Percentiles rank a stretch among this genome's conserved stretches.
phyloP scores from a whole-genome alignment of 1,284 basidiomycete genomes.

The Ceratobasidium sp. region DNA sequence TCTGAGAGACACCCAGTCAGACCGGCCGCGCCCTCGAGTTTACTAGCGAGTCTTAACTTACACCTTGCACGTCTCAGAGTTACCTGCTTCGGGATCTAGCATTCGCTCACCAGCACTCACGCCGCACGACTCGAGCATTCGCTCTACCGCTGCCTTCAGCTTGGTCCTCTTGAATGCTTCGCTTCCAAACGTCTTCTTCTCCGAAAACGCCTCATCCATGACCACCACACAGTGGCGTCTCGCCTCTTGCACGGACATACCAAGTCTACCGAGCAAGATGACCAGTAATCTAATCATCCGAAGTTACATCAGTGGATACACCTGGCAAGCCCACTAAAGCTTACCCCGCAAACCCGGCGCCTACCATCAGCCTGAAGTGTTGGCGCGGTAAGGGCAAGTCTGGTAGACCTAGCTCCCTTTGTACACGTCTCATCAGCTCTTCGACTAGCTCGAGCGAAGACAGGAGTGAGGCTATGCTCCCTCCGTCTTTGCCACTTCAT shows the following conservation, averaged over 20 bases:
- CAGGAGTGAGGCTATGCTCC: neutral
- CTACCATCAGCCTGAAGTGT: conserved; percentile 5
- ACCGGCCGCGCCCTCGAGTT: no score
- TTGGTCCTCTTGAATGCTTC: neutral
- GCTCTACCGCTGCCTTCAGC: neutral
- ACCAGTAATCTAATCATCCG: neutral
- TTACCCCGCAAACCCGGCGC: conserved; percentile 9
- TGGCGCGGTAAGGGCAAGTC: neutral
- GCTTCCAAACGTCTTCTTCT: neutral
- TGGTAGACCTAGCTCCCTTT: neutral
- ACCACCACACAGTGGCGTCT: neutral
- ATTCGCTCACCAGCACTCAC: neutral
- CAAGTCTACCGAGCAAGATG: neutral
- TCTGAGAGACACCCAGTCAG: neutral
- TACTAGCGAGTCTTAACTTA: neutral
- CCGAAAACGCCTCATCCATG: conserved; percentile 3
- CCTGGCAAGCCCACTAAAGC: no score
- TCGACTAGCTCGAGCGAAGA: neutral
- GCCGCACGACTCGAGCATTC: neutral
- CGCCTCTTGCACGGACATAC: neutral
- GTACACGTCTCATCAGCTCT: neutral
- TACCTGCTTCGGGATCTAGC: neutral
- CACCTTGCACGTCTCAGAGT: neutral
- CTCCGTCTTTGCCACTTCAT: neutral
- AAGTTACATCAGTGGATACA: neutral